These are phyloP conservation scores for Allium cepa DNA, from an alignment of 106 monocot genomes.

Conservation along the genomic window DNA sequence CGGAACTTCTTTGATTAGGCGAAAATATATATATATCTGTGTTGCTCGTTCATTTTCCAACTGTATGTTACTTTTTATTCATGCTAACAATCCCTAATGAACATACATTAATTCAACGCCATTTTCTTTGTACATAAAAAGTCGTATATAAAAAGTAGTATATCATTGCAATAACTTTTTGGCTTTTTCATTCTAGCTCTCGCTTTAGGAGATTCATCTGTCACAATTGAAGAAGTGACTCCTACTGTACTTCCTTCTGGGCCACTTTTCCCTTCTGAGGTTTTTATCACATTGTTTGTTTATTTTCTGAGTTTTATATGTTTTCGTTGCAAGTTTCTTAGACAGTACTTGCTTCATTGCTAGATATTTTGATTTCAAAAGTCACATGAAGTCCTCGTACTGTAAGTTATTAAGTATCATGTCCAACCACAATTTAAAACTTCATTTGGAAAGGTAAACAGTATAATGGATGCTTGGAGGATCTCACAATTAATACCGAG, in stretches of 20 bases:
- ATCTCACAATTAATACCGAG: no score
- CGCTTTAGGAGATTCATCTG: conserved; percentile 72
- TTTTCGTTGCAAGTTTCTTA: no score
- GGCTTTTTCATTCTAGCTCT: conserved; percentile 28
- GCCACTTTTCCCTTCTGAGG: conserved; percentile 85
- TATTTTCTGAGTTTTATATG: neutral
- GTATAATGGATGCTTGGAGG: no score
- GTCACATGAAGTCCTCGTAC: no score
- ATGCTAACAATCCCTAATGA: neutral
- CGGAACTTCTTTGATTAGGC: neutral
- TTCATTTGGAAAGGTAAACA: no score
- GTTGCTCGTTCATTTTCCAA: neutral
- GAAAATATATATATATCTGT: neutral
- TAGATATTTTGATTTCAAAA: no score
- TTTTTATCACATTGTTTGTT: conserved; percentile 11
- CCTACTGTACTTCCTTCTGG: conserved; percentile 55
- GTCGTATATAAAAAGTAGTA: no score
- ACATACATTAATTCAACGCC: neutral
- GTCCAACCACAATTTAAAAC: no score
- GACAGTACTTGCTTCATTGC: no score
- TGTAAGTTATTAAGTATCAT: no score
- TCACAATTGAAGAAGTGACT: conserved; percentile 69
- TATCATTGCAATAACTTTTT: neutral
- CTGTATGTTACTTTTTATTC: neutral
- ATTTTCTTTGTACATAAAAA: neutral